phyloP scores from a whole-genome alignment of 1,284 basidiomycete genomes.

The Ceratobasidium sp. region DNA sequence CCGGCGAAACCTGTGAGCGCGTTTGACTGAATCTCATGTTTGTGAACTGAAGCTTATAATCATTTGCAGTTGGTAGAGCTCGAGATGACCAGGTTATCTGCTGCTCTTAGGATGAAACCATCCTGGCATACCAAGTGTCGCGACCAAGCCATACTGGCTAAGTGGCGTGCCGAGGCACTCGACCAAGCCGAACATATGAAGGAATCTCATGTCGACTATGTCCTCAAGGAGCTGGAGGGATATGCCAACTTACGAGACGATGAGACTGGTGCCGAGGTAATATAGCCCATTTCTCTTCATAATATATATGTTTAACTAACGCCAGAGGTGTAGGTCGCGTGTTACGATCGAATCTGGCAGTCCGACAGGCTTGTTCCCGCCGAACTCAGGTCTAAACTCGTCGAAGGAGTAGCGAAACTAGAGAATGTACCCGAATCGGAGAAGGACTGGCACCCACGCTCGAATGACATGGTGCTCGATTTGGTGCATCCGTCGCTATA shows the following conservation, averaged over 20 bases:
- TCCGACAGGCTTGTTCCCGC: slow-evolving; percentile 56
- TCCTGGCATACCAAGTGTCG: slow-evolving; percentile 62
- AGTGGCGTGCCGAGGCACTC: slow-evolving; percentile 55
- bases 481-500: too few species aligned
- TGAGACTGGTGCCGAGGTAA: slow-evolving; percentile 58
- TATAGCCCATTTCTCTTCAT: too few species aligned
- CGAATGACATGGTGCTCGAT: too few species aligned
- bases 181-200: slow-evolving; percentile 56
- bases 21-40: neutral
- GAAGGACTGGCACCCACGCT: too few species aligned
- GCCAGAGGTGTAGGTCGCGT: slow-evolving; percentile 62
- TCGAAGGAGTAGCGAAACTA: slow-evolving; percentile 49
- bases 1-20: slow-evolving; percentile 5
- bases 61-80: slow-evolving; percentile 63
- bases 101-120: slow-evolving; percentile 60
- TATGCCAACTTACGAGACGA: slow-evolving; percentile 64
- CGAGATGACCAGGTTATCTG: slow-evolving; percentile 67
- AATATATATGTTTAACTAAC: too few species aligned
- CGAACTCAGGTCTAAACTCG: slow-evolving; percentile 48
- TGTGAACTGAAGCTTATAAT: too few species aligned
- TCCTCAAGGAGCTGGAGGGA: slow-evolving; percentile 66
- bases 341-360: slow-evolving; percentile 70
- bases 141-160: slow-evolving; percentile 54
- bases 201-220: slow-evolving; percentile 65
- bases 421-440: too few species aligned